These are phyloP conservation scores for Ilyonectria robusta DNA, from an alignment of 2,329 filamentous ascomycete genomes.

Conservation along the genomic window DNA sequence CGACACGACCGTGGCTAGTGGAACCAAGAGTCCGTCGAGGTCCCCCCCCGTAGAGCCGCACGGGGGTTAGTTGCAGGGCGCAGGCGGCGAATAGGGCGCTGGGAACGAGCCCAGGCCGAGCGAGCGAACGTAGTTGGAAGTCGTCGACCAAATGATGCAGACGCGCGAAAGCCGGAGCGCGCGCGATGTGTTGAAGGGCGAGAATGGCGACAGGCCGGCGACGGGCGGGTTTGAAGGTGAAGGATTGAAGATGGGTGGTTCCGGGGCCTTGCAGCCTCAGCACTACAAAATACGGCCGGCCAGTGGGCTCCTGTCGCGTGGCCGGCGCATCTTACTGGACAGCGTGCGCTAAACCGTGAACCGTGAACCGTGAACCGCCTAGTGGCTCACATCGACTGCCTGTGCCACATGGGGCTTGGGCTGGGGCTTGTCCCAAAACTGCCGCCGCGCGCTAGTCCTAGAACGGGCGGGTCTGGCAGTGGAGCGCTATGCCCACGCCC, in stretches of 20 bases:
- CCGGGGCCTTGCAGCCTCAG: slow-evolving; percentile 35
- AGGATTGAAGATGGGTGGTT: slow-evolving; percentile 30
- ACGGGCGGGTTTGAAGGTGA: slow-evolving; percentile 30
- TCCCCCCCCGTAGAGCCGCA: slow-evolving; percentile 29
- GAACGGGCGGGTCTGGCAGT: slow-evolving; percentile 21
- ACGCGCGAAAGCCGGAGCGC: slow-evolving; percentile 16
- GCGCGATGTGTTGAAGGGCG: slow-evolving; percentile 14
- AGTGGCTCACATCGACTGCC: slow-evolving; percentile 24
- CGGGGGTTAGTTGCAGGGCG: slow-evolving; percentile 28
- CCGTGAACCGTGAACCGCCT: slow-evolving; percentile 18
- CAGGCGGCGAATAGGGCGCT: slow-evolving; percentile 7
- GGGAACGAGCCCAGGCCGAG: background rate
- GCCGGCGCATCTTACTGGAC: slow-evolving; percentile 34
- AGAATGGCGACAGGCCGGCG: slow-evolving; percentile 10
- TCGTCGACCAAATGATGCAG: slow-evolving; percentile 2
- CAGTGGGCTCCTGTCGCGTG: slow-evolving; percentile 25
- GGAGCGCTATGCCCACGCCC: slow-evolving; percentile 40
- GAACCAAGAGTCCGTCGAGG: slow-evolving; percentile 35
- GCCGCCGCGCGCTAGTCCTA: slow-evolving; percentile 40
- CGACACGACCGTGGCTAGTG: slow-evolving; percentile 35
- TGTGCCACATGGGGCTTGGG: slow-evolving; percentile 26
- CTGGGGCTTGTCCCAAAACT: slow-evolving; percentile 31
- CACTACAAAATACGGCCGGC: slow-evolving; percentile 13
- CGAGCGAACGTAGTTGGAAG: slow-evolving; percentile 10
- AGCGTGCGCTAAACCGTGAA: slow-evolving; percentile 2